Conservation (phyloP, 1,139 yeast species). For the Suhomyces panamericanus region DNA sequence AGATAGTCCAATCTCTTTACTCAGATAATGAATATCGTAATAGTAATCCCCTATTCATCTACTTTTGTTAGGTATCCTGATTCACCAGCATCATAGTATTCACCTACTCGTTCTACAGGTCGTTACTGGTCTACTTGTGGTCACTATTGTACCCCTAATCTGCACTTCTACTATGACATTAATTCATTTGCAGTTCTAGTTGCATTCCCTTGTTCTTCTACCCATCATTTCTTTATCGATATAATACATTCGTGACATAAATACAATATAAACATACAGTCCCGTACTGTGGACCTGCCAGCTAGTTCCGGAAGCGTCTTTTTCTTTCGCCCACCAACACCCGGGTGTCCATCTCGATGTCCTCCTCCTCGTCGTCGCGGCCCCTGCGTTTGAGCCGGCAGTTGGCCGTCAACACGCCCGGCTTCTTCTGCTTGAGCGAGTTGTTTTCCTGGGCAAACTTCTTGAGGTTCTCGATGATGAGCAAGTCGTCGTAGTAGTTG, state of each 20-base stretch:
- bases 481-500: conserved; percentile 44
- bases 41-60: too few species aligned
- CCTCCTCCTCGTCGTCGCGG: conserved; percentile 21
- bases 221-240: too few species aligned
- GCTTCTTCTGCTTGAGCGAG: conserved; percentile 29
- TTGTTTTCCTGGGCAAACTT: conserved; percentile 40
- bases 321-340: conserved; percentile 13
- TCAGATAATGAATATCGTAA: too few species aligned
- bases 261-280: conserved; percentile 1
- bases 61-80: too few species aligned
- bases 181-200: too few species aligned
- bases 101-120: too few species aligned
- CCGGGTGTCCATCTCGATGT: conserved; percentile 8
- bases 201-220: too few species aligned
- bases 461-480: conserved; percentile 42
- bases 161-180: too few species aligned
- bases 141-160: too few species aligned
- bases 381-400: conserved; percentile 34
- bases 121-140: too few species aligned
- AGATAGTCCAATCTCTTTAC: too few species aligned
- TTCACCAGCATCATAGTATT: too few species aligned
- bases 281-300: conserved; percentile 1
- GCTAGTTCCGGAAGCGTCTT: conserved; percentile 10
- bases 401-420: conserved; percentile 34
- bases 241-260: conserved; percentile 4